Percentiles rank a stretch among this genome's conserved stretches.
Conservation (phyloP, 306 rosid species). For the Cicer chorassanicum region DNA sequence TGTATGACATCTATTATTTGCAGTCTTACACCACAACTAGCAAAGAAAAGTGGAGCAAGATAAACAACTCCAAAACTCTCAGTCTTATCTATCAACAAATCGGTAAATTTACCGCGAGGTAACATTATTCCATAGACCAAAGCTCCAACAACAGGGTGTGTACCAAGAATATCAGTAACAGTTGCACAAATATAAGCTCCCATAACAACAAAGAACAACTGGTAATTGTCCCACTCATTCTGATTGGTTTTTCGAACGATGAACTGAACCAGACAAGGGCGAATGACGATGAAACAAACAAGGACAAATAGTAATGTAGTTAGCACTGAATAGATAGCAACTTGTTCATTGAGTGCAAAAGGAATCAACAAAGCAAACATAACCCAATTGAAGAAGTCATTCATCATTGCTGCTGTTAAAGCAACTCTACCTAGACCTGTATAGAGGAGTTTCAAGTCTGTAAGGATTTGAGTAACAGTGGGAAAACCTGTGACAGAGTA, state of each 20-base stretch:
- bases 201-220: slow-evolving; percentile 39
- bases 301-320: slow-evolving; percentile 16
- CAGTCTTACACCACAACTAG: slow-evolving; percentile 43
- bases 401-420: slow-evolving; percentile 48
- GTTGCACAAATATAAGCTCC: slow-evolving; percentile 42
- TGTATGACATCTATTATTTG: neutral
- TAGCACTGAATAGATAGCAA: neutral
- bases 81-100: slow-evolving; percentile 42
- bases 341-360: neutral
- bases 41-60: slow-evolving; percentile 51
- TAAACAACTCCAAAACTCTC: slow-evolving; percentile 45
- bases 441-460: slow-evolving; percentile 54
- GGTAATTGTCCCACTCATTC: slow-evolving; percentile 41
- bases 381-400: slow-evolving; percentile 50
- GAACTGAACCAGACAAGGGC: slow-evolving; percentile 36
- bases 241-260: neutral
- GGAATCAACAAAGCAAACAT: slow-evolving; percentile 45
- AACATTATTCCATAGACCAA: slow-evolving; percentile 50
- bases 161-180: slow-evolving; percentile 51
- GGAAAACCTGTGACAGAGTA: slow-evolving; percentile 54
- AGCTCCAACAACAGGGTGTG: slow-evolving; percentile 56
- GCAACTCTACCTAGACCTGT: slow-evolving; percentile 49
- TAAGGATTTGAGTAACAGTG: slow-evolving; percentile 47
- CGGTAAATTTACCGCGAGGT: slow-evolving; percentile 53
- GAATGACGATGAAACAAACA: slow-evolving; percentile 25